Conservation (phyloP, 345 rosid species). For the Eucalyptus microcorys region DNA sequence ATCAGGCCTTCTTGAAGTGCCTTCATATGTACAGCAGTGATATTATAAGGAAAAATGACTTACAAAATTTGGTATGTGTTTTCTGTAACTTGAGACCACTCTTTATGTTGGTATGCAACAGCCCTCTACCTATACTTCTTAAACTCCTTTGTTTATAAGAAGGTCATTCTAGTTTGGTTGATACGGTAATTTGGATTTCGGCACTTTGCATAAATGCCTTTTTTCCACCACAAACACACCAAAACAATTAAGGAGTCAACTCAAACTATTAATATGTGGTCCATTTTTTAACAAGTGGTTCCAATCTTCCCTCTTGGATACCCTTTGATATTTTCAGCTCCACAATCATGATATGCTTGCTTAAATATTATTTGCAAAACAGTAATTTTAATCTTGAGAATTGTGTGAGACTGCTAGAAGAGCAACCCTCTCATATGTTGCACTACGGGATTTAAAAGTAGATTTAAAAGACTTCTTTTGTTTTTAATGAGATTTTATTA, state of each 20-base stretch:
- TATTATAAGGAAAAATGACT: constrained; percentile 66
- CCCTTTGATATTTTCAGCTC: background rate
- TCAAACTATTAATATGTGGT: background rate
- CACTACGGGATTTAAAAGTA: background rate
- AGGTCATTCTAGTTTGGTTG: background rate
- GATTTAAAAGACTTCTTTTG: background rate
- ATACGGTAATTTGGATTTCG: background rate
- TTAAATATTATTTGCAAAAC: background rate
- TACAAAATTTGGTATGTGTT: constrained; percentile 69
- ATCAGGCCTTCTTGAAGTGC: constrained; percentile 91
- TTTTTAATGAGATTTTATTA: background rate
- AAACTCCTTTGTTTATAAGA: background rate
- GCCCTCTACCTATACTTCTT: background rate
- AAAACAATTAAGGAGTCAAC: background rate
- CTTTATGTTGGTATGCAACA: background rate
- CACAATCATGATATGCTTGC: background rate
- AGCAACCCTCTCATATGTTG: background rate
- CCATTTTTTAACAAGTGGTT: background rate
- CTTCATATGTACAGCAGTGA: constrained; percentile 80
- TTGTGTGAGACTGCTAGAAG: background rate
- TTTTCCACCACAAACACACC: background rate
- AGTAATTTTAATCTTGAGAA: background rate
- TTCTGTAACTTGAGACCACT: background rate
- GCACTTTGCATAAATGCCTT: background rate
- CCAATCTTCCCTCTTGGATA: background rate